phyloP scores from a whole-genome alignment of 805 yeast genomes.

The Sugiyamaella qingdaonensis region DNA sequence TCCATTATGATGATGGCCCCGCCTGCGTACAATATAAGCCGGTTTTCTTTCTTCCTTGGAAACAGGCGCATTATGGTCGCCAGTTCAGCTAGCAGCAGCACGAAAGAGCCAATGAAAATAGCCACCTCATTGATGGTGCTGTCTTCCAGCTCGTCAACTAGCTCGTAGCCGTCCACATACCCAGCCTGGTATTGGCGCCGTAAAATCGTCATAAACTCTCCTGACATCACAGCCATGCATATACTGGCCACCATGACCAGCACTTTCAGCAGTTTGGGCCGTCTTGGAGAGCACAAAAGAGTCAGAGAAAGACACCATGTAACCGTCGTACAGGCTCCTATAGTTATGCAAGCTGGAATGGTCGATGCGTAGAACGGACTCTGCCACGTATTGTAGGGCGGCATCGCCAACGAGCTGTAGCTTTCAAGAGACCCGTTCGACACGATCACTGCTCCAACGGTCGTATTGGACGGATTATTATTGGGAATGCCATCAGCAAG shows the following conservation, averaged over 20 bases:
- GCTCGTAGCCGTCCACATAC: slow-evolving; percentile 14
- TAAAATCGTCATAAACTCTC: slow-evolving; percentile 4
- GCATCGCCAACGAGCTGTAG: neutral
- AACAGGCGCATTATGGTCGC: slow-evolving; percentile 18
- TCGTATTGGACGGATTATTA: neutral
- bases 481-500: neutral
- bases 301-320: slow-evolving; percentile 15
- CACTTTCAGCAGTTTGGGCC: slow-evolving; percentile 14
- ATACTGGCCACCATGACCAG: slow-evolving; percentile 9
- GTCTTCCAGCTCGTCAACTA: slow-evolving; percentile 9
- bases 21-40: slow-evolving; percentile 18
- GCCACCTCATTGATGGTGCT: slow-evolving; percentile 1
- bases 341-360: slow-evolving; percentile 11
- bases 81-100: slow-evolving; percentile 18
- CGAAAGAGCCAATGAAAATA: slow-evolving; percentile 5
- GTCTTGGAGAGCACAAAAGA: slow-evolving; percentile 9
- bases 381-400: slow-evolving; percentile 9
- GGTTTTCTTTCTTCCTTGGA: slow-evolving; percentile 19
- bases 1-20: slow-evolving; percentile 9
- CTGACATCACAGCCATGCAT: slow-evolving; percentile 10
- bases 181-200: slow-evolving; percentile 12
- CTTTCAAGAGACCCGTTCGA: neutral
- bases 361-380: slow-evolving; percentile 14
- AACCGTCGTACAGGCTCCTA: slow-evolving; percentile 13
- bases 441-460: neutral